Base-by-base conservation (phyloP, 495 filamentous ascomycete genomes). In the Penicillium taxi region DNA sequence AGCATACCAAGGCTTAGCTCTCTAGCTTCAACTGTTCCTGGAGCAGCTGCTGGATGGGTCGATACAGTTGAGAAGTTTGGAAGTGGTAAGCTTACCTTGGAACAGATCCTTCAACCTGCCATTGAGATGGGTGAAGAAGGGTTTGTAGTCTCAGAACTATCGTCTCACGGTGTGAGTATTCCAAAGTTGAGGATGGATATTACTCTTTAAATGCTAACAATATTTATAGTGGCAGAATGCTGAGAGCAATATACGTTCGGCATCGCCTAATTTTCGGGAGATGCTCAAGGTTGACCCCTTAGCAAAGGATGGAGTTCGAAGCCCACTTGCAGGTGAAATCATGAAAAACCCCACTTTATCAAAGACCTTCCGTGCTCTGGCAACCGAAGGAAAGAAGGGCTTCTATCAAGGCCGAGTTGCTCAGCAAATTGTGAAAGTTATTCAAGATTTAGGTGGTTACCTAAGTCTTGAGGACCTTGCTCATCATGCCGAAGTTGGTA, bases 11-110 rank as follows among this genome's bases (percentile, higher is more conserved):
- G 18, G 9, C 18, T 11, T 2, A 33, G 31, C 21, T n/a, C 18
- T 12, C 13, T 2, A 5, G 31, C 31, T 21, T 15, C 21, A n/a
- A 33, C 31, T n/a, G 12, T 14, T 12, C 32, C 32, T 15, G 32
- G 32, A 12, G 32, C 32, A 11, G 18, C 32, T 13, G 21, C 20
- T 5, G 32, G 18, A 5, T 35, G 32, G 32, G 16, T 35, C 4
- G 32, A 35, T 35, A 35, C 32, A 12, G 32, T 35, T 9, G 32
- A 35, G 21, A 35, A 21, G 16, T 35, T 35, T 35, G 32, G 32
- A 15, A 35, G 20, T 15, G 21, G 32, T 6, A 35, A 18, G 11
- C 21, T 35, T 6, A 23, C 32, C 2, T 7, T 35, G 11, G 9
- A 25, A 13, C 6, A 25, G 2, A 25, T 35, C 21, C 21, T 35